Evolutionary conservation across 495 filamentous ascomycete species (phyloP).

Genomic region (Neurospora intermedia): DNA sequence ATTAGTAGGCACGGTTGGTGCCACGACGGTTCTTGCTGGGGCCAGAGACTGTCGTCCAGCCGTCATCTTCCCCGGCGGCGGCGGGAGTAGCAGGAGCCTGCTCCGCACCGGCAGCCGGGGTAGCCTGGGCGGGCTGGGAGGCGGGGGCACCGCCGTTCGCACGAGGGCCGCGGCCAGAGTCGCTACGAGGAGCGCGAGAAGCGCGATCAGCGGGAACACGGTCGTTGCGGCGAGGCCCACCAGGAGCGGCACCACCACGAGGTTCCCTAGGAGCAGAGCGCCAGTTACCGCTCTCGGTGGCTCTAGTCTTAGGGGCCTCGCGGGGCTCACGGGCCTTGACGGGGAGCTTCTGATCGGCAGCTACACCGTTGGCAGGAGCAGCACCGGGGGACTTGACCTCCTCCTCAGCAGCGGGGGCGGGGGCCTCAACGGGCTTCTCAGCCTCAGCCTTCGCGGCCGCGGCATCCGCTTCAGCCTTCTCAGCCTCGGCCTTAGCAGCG

Average conservation of each 20-base stretch:
- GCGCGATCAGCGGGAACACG: conserved; percentile 33
- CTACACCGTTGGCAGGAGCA: conserved; percentile 12
- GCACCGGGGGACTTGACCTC: conserved; percentile 13
- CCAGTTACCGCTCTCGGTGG: conserved; percentile 43
- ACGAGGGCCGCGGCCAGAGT: conserved; percentile 31
- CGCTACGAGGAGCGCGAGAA: conserved; percentile 32
- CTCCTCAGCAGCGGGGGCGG: conserved; percentile 12
- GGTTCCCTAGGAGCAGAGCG: conserved; percentile 32
- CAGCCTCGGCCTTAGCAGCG: conserved; percentile 47
- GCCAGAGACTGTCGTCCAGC: conserved; percentile 61
- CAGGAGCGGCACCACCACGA: conserved; percentile 26
- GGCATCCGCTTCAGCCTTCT: conserved; percentile 21
- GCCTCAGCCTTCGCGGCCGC: conserved; percentile 13
- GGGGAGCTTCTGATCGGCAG: conserved; percentile 25
- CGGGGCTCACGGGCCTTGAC: conserved; percentile 11
- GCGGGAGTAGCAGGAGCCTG: conserved; percentile 20
- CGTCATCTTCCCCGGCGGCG: conserved; percentile 48
- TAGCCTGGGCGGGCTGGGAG: conserved; percentile 21
- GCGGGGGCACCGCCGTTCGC: conserved; percentile 31
- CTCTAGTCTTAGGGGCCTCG: conserved; percentile 27
- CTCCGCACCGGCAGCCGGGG: conserved; percentile 10
- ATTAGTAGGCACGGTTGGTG: conserved; percentile 19
- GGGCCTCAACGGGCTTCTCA: conserved; percentile 20
- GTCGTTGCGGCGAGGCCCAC: conserved; percentile 27
- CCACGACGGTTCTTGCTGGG: conserved; percentile 40